Base-by-base conservation (phyloP, 2,329 filamentous ascomycete genomes). In the Botrytis fabae region DNA sequence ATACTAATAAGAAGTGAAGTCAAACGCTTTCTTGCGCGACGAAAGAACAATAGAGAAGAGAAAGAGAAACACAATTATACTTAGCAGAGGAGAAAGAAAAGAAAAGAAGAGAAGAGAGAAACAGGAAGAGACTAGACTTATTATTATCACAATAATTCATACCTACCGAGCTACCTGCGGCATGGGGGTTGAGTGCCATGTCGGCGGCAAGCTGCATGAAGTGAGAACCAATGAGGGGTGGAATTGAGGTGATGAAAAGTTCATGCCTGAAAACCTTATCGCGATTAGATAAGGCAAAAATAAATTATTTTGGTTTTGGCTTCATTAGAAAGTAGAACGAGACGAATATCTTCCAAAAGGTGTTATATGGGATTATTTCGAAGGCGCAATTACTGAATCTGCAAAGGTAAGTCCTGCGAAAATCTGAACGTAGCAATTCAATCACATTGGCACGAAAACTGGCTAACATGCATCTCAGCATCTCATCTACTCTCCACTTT, bases 261-360 rank as follows among this genome's bases (percentile, higher is more conserved):
- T 69, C 1, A 9, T 69, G 70, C 70, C 63, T 72, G 48, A 69
- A n/a, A 35, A 40, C 51, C 70, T 72, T 69, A 69, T 60, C 25
- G 25, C 63, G 70, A 69, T 61, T 69, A 69, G 63, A 72, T 72
- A 61, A 72, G 70, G 70, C 70, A 57, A 51, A 69, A 38, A 72
- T 69, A 72, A 72, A 61, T 72, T 68, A 51, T 72, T 72, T 72
- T 48, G 40, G 63, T 48, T 70, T 42, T 69, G 54, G 51, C 14
- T 61, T 40, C 32, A 28, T 42, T 40, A 2, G n/a, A 51, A 35
- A 44, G 32, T 61, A n/a, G 44, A 61, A 51, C 57, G n/a, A 68
- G 65, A 32, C 35, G 64, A 22, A 57, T 40, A 57, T 57, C 5
- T 16, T 54, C 48, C 48, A 54, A n/a, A 12, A 38, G 38, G 38